Percentiles rank a stretch among this genome's conserved stretches.
These are phyloP conservation scores for Raphanus sativus DNA, from an alignment of 345 rosid species.

Conservation along the genomic window DNA sequence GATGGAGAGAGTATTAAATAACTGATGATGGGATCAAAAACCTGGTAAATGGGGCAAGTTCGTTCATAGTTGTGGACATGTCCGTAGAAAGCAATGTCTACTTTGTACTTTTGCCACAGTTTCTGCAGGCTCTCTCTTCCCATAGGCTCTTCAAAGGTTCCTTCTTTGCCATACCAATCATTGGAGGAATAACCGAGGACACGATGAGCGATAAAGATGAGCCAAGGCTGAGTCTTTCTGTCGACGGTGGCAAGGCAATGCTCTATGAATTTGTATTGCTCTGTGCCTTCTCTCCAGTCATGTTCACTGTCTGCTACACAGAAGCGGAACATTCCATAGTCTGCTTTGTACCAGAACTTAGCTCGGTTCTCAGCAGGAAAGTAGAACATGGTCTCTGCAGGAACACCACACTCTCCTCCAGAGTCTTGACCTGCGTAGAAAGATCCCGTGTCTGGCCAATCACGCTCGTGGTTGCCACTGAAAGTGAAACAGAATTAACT, in stretches of 20 bases:
- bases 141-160: slow-evolving; percentile 69
- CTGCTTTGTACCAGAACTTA: slow-evolving; percentile 53
- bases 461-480: slow-evolving; percentile 86
- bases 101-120: slow-evolving; percentile 87
- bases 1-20: not conserved
- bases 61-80: slow-evolving; percentile 87
- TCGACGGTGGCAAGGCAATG: slow-evolving; percentile 67
- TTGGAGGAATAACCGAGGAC: slow-evolving; percentile 71
- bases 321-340: slow-evolving; percentile 81
- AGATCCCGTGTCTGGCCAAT: slow-evolving; percentile 70
- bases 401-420: slow-evolving; percentile 72
- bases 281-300: slow-evolving; percentile 82
- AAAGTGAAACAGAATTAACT: not conserved
- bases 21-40: slow-evolving; percentile 31
- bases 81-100: slow-evolving; percentile 76
- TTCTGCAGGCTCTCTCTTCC: slow-evolving; percentile 75
- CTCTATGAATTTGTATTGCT: slow-evolving; percentile 67
- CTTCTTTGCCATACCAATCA: slow-evolving; percentile 53
- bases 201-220: slow-evolving; percentile 73
- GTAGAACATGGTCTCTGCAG: slow-evolving; percentile 64
- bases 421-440: slow-evolving; percentile 54
- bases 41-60: slow-evolving; percentile 78
- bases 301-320: slow-evolving; percentile 80
- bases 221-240: slow-evolving; percentile 82
- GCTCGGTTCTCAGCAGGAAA: slow-evolving; percentile 69